Base-by-base conservation (phyloP, 257 asterid genomes). In the Knoxia roxburghii region DNA sequence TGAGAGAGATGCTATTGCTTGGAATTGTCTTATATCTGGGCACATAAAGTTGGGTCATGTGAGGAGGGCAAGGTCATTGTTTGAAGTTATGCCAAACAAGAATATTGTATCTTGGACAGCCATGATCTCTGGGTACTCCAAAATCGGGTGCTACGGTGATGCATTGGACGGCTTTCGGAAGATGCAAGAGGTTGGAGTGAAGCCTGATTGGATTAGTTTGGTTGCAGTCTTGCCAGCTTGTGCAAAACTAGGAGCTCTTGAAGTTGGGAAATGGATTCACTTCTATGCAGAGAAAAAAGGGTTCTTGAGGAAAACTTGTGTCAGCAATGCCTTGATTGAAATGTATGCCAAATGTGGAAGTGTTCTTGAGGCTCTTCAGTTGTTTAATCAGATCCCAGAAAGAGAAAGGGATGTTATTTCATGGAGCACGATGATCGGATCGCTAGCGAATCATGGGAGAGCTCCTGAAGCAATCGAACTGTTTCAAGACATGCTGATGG, bases 291-390 rank as follows among this genome's bases (percentile, higher is more conserved):
- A 73, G 21, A 80, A 72, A 59, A 76, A 76, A 0, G 89, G 87
- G n/a, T 71, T 79, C 55, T 72, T 89, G 83, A 73, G 69, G 14
- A 86, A 72, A 74, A 83, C 74, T 4, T 13, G 74, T 20, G 75
- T 87, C 0, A 83, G 93, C 80, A 89, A 92, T 55, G 95, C 96
- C 4, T 30, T 92, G 79, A 85, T 87, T 30, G 96, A 89, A 60
- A 87, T 92, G 98, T 92, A 89, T 77, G 78, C 88, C 0, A 92
- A 84, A 77, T 89, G 97, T 67, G 97, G 97, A 15, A 78, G 85
- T 37, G 76, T 84, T 65, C 24, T 65, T 26, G 75, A 84, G 69
- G 95, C 90, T 15, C 23, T 72, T 83, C 90, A 84, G 83, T 37
- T 87, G 80, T 92, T 89, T 30, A 26, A 35, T 11, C 74, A 75